A percentile compares a stretch with the other conserved stretches of the same genome.
phyloP scores from a whole-genome alignment of 352 stramenopile genomes.

The Phytopythium montanum region DNA sequence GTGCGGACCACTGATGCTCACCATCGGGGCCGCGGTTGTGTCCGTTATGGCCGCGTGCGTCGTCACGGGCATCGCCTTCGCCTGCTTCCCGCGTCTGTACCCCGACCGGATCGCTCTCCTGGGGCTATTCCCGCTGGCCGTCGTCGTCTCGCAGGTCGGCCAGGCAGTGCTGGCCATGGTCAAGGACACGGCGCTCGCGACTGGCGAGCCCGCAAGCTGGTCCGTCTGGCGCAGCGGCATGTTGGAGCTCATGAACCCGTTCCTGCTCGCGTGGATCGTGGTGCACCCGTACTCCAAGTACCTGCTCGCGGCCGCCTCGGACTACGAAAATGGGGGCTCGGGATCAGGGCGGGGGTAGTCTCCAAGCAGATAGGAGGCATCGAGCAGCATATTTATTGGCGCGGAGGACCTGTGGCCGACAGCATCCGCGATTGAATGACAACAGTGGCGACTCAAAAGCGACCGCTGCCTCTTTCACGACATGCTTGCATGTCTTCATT shows the following conservation, averaged over 20 bases:
- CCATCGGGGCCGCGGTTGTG: constrained; percentile 14
- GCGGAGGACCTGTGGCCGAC: neutral
- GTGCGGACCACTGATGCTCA: neutral
- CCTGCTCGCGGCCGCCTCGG: constrained; percentile 18
- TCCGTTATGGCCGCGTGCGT: constrained; percentile 16
- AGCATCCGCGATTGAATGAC: neutral
- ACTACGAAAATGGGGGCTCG: neutral
- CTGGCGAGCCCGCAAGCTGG: constrained; percentile 15
- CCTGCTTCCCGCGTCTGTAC: constrained; percentile 18
- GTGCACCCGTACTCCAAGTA: constrained; percentile 64
- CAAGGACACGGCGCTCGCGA: constrained; percentile 34
- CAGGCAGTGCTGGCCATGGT: constrained; percentile 37
- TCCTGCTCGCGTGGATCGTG: constrained; percentile 54
- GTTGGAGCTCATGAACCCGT: constrained; percentile 52
- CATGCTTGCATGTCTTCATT: neutral
- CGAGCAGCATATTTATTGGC: constrained; percentile 2
- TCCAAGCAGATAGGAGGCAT: neutral
- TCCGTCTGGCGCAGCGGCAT: constrained; percentile 43
- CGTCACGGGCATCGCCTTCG: constrained; percentile 15
- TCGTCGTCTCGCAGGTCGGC: constrained; percentile 29
- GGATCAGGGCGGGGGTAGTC: neutral
- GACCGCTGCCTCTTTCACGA: too few relatives aligned
- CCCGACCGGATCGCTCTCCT: constrained; percentile 18
- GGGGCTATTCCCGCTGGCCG: constrained; percentile 25
- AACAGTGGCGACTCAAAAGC: neutral